phyloP scores from a whole-genome alignment of 2,329 filamentous ascomycete genomes.

The Huntiella decipiens region DNA sequence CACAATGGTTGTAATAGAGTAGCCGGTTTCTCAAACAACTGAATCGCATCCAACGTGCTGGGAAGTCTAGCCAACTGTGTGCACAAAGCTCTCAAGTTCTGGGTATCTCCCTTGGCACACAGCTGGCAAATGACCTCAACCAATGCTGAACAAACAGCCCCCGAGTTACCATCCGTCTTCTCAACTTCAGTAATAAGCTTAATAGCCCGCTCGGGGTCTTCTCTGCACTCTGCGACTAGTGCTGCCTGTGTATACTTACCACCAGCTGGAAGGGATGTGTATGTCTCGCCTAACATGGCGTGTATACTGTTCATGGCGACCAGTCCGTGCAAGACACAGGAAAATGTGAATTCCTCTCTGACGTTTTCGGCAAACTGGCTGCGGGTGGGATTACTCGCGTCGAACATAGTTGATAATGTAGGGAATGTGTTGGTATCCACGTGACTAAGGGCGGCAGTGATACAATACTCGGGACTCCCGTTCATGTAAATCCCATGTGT shows the following conservation, averaged over 20 bases:
- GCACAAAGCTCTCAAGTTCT: constrained; percentile 59
- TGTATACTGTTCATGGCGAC: constrained; percentile 62
- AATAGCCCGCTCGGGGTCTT: constrained; percentile 56
- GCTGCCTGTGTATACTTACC: constrained; percentile 61
- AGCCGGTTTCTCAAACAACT: constrained; percentile 53
- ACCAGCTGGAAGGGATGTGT: constrained; percentile 56
- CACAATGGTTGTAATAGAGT: constrained; percentile 57
- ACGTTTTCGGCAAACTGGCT: constrained; percentile 40
- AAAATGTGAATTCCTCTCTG: constrained; percentile 62
- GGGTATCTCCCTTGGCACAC: constrained; percentile 56
- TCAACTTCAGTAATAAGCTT: constrained; percentile 66
- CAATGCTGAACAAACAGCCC: constrained; percentile 62
- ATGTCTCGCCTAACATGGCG: constrained; percentile 63
- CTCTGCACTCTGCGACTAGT: constrained; percentile 58
- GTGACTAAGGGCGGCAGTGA: constrained; percentile 54
- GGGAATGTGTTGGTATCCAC: constrained; percentile 63
- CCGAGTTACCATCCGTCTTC: constrained; percentile 79
- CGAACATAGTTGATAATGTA: constrained; percentile 39
- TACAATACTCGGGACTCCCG: constrained; percentile 53
- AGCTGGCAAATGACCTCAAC: constrained; percentile 52
- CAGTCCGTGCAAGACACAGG: constrained; percentile 76
- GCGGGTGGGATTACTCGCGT: constrained; percentile 30
- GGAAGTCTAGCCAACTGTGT: constrained; percentile 55
- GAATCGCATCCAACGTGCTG: constrained; percentile 51
- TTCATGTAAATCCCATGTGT: constrained; percentile 51